Base-by-base conservation (phyloP, 2,329 filamentous ascomycete genomes). In the Xylariales sp. region DNA sequence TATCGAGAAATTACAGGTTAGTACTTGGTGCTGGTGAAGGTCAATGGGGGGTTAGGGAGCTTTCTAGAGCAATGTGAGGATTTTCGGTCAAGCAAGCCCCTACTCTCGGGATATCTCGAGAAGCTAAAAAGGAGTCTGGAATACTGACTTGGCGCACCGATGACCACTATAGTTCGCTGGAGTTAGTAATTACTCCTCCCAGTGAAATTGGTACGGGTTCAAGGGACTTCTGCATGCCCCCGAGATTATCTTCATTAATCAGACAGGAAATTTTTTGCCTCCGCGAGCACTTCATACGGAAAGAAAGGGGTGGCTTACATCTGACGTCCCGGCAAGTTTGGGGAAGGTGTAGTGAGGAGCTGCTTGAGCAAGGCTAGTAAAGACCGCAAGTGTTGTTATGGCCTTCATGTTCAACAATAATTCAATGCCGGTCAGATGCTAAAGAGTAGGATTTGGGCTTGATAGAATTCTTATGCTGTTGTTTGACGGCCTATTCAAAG, bases 311-410 rank as follows among this genome's bases (percentile, higher is more conserved):
- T 23, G 23, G 23, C 23, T 23, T 23, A 23, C 23, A 39, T 73
- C 74, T 16, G 73, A 36, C 9, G 75, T 77, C 49, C 76, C 75
- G 3, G 68, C 58, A 12, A 78, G 70, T 36, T 77, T 74, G 30
- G 76, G 76, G 64, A 78, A 78, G 7, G 76, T 78, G 62, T 78
- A 76, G 57, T 76, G 75, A 50, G 75, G 74, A 65, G 75, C 75
- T 7, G 74, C 75, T 58, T 73, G 71, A 32, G 65, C 64, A 32
- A 67, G 64, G 18, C 67, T 71, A 39, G 63, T 68, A 48, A 75
- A 66, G 18, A 75, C 62, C 10, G 68, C 68, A 45, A 73, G 59
- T 36, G 69, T 67, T 57, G 70, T 55, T n/a, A 64, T 48, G 41
- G 64, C 48, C 49, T 70, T 71, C 73, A 76, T 76, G 55, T 71